Conservation (phyloP, 148 eudicot species). For the Chenopodium berlandieri region DNA sequence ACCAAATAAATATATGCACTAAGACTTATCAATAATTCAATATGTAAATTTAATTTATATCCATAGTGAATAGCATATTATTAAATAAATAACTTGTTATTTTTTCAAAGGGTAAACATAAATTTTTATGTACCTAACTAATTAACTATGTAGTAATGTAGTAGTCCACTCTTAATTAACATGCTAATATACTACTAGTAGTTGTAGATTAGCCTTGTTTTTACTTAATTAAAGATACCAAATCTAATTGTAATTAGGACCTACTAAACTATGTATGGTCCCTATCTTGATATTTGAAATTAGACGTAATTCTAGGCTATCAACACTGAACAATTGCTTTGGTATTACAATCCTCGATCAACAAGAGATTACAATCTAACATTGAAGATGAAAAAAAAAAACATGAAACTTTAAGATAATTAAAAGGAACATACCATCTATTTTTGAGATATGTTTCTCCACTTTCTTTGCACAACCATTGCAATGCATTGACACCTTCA, state of each 20-base stretch:
- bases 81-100: too few species aligned
- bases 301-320: constrained; percentile 11
- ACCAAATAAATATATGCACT: too few species aligned
- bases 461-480: constrained; percentile 90
- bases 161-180: background rate
- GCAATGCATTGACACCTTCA: constrained; percentile 96
- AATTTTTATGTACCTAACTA: background rate
- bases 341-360: constrained; percentile 25
- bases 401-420: background rate
- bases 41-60: too few species aligned
- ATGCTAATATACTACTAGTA: background rate
- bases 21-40: too few species aligned
- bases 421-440: constrained; percentile 58
- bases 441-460: constrained; percentile 82
- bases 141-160: background rate
- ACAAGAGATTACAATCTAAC: constrained; percentile 20
- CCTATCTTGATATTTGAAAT: constrained; percentile 20
- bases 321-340: constrained; percentile 28
- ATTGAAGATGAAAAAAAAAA: constrained; percentile 20
- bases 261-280: constrained; percentile 12
- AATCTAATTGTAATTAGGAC: constrained; percentile 7
- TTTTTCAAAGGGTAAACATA: too few species aligned
- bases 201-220: background rate
- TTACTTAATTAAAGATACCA: background rate
- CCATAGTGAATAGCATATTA: too few species aligned